Conservation (phyloP, 495 filamentous ascomycete species). For the Haplographium delicatum region DNA sequence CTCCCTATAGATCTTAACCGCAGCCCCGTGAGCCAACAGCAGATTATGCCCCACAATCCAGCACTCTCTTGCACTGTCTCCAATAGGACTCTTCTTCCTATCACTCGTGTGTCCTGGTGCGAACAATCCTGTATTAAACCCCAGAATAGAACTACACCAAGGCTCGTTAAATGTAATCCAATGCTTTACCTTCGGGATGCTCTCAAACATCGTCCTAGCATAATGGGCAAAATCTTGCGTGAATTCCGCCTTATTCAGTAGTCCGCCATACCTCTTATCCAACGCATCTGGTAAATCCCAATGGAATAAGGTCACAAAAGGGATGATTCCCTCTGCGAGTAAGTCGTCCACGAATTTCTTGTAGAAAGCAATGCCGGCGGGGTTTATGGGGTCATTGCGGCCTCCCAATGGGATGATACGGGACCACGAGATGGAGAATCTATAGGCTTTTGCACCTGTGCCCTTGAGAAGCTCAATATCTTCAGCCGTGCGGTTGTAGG, state of each 20-base stretch:
- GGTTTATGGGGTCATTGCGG: conserved; percentile 57
- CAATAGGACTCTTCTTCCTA: conserved; percentile 46
- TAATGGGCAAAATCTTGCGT: conserved; percentile 56
- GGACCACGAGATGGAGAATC: conserved; percentile 73
- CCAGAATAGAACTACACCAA: conserved; percentile 55
- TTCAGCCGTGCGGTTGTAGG: conserved; percentile 66
- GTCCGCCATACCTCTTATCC: conserved; percentile 57
- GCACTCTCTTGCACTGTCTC: conserved; percentile 52
- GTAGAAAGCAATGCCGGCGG: conserved; percentile 54
- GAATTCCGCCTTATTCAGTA: conserved; percentile 55
- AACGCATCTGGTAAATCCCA: conserved; percentile 58
- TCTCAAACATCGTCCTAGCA: conserved; percentile 51
- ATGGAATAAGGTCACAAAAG: conserved; percentile 60
- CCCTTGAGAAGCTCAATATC: conserved; percentile 68
- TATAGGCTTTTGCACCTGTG: conserved; percentile 59
- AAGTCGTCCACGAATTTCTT: conserved; percentile 57
- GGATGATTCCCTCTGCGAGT: conserved; percentile 50
- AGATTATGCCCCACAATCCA: conserved; percentile 61
- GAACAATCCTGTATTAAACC: conserved; percentile 55
- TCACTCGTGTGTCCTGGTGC: conserved; percentile 56
- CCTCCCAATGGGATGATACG: conserved; percentile 65
- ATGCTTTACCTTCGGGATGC: conserved; percentile 53
- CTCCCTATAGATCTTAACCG: conserved; percentile 62
- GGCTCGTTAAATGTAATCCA: conserved; percentile 69
- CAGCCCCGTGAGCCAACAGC: conserved; percentile 51